Evolutionary conservation across 169 alveolate species (phyloP).

Genomic region (Eimeria praecox): DNA sequence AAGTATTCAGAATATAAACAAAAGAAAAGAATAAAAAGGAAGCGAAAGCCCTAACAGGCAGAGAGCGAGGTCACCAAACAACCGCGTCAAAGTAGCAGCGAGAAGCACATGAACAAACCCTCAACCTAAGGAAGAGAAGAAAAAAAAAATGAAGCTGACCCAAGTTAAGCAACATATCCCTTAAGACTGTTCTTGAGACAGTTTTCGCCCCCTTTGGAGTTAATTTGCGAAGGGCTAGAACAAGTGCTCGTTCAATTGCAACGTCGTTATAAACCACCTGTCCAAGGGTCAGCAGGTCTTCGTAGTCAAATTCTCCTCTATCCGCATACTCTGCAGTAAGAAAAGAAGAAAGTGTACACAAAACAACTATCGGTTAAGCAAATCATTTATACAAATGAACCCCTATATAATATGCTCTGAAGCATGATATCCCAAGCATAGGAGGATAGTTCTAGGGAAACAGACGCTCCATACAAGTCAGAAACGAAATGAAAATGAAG

Average conservation of each 20-base stretch:
- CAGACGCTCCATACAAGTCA: background rate
- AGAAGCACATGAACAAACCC: background rate
- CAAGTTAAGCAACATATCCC: constrained; percentile 76
- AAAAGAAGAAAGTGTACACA: background rate
- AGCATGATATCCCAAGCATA: too few species aligned
- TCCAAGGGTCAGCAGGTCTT: constrained; percentile 77
- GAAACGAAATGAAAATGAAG: background rate
- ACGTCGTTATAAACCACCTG: constrained; percentile 83
- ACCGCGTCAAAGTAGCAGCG: background rate
- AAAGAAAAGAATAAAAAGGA: background rate
- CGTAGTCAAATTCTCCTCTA: constrained; percentile 80
- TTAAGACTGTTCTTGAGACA: constrained; percentile 37
- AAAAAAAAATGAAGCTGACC: constrained; percentile 17
- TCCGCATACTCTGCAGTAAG: constrained; percentile 52
- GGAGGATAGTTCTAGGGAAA: too few species aligned
- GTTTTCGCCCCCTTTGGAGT: constrained; percentile 37
- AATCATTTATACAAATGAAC: too few species aligned
- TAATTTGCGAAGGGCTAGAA: constrained; percentile 68
- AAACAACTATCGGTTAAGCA: background rate
- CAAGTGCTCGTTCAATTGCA: constrained; percentile 80
- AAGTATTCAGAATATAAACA: background rate
- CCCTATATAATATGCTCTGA: too few species aligned
- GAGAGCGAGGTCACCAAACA: background rate
- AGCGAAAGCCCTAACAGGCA: background rate
- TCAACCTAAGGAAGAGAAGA: background rate